Evolutionary conservation across 2,329 filamentous ascomycete species (phyloP).

Genomic region (Tolypocladium paradoxum): DNA sequence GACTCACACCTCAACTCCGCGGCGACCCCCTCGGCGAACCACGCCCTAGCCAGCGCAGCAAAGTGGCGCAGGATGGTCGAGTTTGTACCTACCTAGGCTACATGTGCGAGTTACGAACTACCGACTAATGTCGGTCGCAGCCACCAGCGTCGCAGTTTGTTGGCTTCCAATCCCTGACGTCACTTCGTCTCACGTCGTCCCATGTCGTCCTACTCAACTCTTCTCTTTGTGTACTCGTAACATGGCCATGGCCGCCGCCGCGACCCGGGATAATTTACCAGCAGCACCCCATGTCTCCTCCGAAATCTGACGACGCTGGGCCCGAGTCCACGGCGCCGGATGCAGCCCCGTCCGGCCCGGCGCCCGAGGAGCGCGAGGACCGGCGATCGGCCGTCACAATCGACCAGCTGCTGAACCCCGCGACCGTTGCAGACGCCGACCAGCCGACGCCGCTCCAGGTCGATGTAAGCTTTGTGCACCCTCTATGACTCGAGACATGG

Average conservation of each 20-base stretch:
- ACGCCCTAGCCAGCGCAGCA: not conserved
- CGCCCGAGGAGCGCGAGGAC: not conserved
- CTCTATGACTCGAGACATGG: not conserved
- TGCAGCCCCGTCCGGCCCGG: not conserved
- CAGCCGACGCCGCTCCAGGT: slow-evolving; percentile 13
- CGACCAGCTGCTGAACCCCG: slow-evolving; percentile 7
- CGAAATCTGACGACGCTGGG: not conserved
- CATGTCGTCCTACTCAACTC: not conserved
- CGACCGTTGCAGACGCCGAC: slow-evolving; percentile 6
- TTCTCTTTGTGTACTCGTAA: not conserved
- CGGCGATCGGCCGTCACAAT: not conserved
- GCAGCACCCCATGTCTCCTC: not conserved
- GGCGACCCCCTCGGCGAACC: not conserved
- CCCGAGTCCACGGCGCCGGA: not conserved
- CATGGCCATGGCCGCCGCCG: not conserved
- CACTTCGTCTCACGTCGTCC: not conserved
- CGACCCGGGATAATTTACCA: not conserved
- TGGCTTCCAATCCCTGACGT: not conserved
- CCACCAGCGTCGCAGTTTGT: too few species aligned
- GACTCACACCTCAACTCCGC: not conserved
- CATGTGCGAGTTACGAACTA: not conserved
- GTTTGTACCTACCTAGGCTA: not conserved
- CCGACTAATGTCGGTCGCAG: too few species aligned
- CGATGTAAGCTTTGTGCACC: slow-evolving; percentile 9
- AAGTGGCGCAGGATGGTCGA: not conserved